A percentile compares a stretch with the other conserved stretches of the same genome.
Evolutionary conservation across 2,329 filamentous ascomycete species (phyloP).

Genomic region (Xylariaceae sp.): DNA sequence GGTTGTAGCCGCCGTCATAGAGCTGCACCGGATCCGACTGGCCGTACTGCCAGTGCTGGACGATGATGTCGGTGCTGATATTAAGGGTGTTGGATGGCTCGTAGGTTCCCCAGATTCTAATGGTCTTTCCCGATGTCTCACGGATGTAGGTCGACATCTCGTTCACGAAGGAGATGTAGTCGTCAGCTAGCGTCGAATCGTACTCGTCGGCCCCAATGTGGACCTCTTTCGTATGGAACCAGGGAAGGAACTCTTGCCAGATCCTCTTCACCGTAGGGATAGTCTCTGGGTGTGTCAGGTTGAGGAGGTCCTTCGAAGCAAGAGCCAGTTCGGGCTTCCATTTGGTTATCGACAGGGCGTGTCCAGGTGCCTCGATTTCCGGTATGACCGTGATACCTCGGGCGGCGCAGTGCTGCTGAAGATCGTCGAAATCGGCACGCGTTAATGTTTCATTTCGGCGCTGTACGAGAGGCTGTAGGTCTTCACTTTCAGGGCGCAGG

Average conservation of each 20-base stretch:
- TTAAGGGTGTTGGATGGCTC: constrained; percentile 39
- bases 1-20: constrained; percentile 34
- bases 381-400: constrained; percentile 51
- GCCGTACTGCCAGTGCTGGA: constrained; percentile 48
- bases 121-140: constrained; percentile 37
- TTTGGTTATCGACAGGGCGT: constrained; percentile 49
- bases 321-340: constrained; percentile 53
- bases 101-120: constrained; percentile 52
- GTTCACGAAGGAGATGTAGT: constrained; percentile 50
- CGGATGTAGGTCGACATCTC: constrained; percentile 44
- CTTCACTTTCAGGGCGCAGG: constrained; percentile 36
- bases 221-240: constrained; percentile 52
- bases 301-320: constrained; percentile 44
- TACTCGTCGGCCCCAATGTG: constrained; percentile 56
- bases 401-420: constrained; percentile 47
- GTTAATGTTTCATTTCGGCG: constrained; percentile 45
- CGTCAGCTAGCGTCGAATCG: constrained; percentile 39
- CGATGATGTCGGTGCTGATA: constrained; percentile 38
- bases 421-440: constrained; percentile 42
- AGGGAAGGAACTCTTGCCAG: constrained; percentile 50
- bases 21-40: constrained; percentile 44
- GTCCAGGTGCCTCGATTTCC: constrained; percentile 53
- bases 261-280: constrained; percentile 49
- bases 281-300: constrained; percentile 50
- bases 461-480: constrained; percentile 40